Evolutionary conservation across 257 asterid genomes (phyloP).

Genomic region (Fraxinus cuspidata): DNA sequence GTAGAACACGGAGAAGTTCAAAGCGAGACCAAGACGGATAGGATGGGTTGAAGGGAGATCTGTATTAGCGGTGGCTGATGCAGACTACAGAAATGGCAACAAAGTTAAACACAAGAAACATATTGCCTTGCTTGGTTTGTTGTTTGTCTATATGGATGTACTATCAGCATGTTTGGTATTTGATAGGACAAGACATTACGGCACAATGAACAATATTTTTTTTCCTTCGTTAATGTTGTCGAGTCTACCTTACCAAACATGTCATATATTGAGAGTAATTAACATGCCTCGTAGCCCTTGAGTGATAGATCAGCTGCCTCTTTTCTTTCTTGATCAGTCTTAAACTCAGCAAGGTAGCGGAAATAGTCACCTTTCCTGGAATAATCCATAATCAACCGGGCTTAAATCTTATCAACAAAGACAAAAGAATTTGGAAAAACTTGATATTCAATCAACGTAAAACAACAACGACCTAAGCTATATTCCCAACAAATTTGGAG

Average conservation of each 20-base stretch:
- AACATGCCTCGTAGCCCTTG: conserved; percentile 83
- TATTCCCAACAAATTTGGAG: not conserved
- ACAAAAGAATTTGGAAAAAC: too few species aligned
- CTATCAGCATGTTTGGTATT: not conserved
- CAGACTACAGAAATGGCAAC: conserved; percentile 49
- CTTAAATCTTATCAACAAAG: not conserved
- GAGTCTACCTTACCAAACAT: not conserved
- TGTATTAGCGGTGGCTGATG: conserved; percentile 60
- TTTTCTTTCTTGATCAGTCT: conserved; percentile 69
- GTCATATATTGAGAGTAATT: not conserved
- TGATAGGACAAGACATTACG: too few species aligned
- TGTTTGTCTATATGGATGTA: conserved; percentile 9
- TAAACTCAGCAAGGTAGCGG: conserved; percentile 91
- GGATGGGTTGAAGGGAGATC: conserved; percentile 94
- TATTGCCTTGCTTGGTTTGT: not conserved
- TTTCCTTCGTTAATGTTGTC: not conserved
- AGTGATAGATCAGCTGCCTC: conserved; percentile 81
- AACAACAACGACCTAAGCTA: not conserved
- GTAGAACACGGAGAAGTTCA: conserved; percentile 87
- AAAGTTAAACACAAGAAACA: conserved; percentile 19
- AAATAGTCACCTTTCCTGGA: conserved; percentile 85
- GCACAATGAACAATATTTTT: not conserved
- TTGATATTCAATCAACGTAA: too few species aligned
- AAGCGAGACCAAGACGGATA: conserved; percentile 87
- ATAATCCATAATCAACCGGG: not conserved